Evolutionary conservation across 352 stramenopile genomes (phyloP).

Genomic region (Detonula confervacea): DNA sequence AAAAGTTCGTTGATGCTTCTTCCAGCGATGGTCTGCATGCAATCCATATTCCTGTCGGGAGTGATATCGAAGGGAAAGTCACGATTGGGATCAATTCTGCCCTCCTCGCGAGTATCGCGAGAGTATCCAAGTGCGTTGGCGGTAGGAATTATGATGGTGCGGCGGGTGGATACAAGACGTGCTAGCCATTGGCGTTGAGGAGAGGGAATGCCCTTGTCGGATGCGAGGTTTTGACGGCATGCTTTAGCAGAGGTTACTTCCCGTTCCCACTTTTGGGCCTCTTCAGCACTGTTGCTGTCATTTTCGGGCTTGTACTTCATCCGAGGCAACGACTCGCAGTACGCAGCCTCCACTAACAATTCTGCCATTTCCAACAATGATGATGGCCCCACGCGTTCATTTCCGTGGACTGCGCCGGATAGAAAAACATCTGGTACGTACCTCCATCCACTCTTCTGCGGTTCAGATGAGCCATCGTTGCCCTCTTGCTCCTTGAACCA

Average conservation of each 20-base stretch:
- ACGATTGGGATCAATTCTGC: conserved; percentile 94
- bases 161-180: conserved; percentile 89
- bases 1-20: conserved; percentile 97
- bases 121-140: conserved; percentile 95
- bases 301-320: conserved; percentile 50
- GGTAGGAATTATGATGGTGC: conserved; percentile 89
- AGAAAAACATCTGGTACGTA: conserved; percentile 94
- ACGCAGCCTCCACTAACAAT: conserved; percentile 86
- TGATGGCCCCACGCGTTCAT: conserved; percentile 92
- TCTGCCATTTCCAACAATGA: conserved; percentile 89
- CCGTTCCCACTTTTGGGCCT: conserved; percentile 19
- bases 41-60: conserved; percentile 72
- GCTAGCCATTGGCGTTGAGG: conserved; percentile 70
- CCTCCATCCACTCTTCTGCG: conserved; percentile 53
- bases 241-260: conserved; percentile 25
- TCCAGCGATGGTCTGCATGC: conserved; percentile 95
- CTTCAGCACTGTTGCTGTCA: conserved; percentile 10
- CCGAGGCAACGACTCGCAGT: conserved; percentile 73
- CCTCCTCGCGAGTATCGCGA: conserved; percentile 87
- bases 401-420: conserved; percentile 95
- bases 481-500: not conserved
- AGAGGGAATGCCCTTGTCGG: conserved; percentile 45
- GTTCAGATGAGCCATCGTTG: not conserved
- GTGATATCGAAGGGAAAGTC: conserved; percentile 97
- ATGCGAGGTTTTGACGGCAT: conserved; percentile 33